Evolutionary conservation across 495 filamentous ascomycete species (phyloP), one percentile per base, ranked within the genome.

Genomic region (Cercophora newfieldiana): DNA sequence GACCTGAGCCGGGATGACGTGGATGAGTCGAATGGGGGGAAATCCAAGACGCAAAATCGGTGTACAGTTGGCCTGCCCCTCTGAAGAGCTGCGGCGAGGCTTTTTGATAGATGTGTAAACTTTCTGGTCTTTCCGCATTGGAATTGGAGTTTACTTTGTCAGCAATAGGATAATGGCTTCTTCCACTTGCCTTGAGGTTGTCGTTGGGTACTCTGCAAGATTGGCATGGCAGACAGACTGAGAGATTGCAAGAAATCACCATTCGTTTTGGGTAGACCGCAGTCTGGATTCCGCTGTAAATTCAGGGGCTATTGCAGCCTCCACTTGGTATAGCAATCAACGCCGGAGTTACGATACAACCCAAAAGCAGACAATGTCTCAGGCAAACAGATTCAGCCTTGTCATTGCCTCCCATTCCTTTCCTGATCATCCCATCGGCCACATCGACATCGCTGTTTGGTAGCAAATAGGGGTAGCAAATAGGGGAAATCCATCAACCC

Each of bases 101-200:
- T 29, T 61, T 66, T 55, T 66, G 61, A 59, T 73, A 68, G 62
- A 70, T 66, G 57, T 76, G 74, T 76, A 73, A 66, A 76, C 69
- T 68, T 67, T 73, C 65, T 69, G 64, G 69, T 74, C 62, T 71
- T 63, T 30, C 51, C 47, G 73, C 75, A 74, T 73, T 69, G 72
- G 37, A 44, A 44, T 69, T 67, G 69, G 72, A 72, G 69, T 74
- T 76, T 75, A 73, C 73, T 74, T 71, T 75, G 70, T 71, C 63
- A 71, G 59, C 58, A 72, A 59, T 19, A 37, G 29, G 31, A 37
- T 18, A 55, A 54, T 10, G 37, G 24, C 54, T 53, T 53, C 2
- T 53, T 7, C 6, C 19, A 8, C 2, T 33, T 7, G 5, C 1
- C 12, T 58, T n/a, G 55, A 29, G 6, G 3, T n/a, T 29, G n/a